Percentiles rank a stretch among this genome's conserved stretches.
phyloP scores from a whole-genome alignment of 2,329 filamentous ascomycete genomes.

The Phialemoniopsis sp. region DNA sequence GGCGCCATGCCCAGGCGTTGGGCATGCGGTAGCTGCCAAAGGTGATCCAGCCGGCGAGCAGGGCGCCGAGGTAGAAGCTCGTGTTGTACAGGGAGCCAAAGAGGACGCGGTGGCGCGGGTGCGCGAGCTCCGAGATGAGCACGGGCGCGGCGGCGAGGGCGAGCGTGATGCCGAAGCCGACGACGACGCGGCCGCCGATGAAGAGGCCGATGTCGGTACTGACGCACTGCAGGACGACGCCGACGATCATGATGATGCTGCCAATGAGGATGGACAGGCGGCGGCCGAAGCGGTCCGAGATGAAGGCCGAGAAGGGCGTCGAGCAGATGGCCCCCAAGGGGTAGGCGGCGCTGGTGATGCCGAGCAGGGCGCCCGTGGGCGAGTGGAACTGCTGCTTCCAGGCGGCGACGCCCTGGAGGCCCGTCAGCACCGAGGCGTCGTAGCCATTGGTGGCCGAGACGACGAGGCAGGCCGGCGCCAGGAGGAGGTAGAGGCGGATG shows the following conservation, averaged over 20 bases:
- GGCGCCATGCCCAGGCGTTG: constrained; percentile 45
- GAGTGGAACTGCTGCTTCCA: constrained; percentile 27
- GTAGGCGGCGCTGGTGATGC: constrained; percentile 55
- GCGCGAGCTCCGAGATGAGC: constrained; percentile 32
- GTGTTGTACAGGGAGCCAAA: constrained; percentile 37
- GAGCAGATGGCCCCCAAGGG: constrained; percentile 54
- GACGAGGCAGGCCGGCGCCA: constrained; percentile 1
- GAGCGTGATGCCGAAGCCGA: constrained; percentile 26
- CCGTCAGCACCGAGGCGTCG: constrained; percentile 1
- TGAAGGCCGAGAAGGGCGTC: constrained; percentile 51
- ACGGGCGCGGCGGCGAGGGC: constrained; percentile 24
- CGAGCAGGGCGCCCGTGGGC: constrained; percentile 37
- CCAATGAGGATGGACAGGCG: constrained; percentile 35
- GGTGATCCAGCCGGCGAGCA: constrained; percentile 35
- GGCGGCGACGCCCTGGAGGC: background rate
- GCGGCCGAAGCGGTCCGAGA: constrained; percentile 36
- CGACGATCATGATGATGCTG: constrained; percentile 31
- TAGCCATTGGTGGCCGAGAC: constrained; percentile 2
- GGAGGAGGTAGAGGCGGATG: background rate
- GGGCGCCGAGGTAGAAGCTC: constrained; percentile 30
- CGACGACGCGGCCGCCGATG: constrained; percentile 27
- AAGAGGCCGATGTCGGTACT: constrained; percentile 29
- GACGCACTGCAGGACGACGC: constrained; percentile 25
- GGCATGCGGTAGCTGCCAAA: constrained; percentile 46
- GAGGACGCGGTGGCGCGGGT: constrained; percentile 36